Percentiles rank a stretch among this genome's conserved stretches.
These are phyloP conservation scores for Sphagnum fallax DNA, from an alignment of 228 moss, liverwort and hornwort species.

Conservation along the genomic window DNA sequence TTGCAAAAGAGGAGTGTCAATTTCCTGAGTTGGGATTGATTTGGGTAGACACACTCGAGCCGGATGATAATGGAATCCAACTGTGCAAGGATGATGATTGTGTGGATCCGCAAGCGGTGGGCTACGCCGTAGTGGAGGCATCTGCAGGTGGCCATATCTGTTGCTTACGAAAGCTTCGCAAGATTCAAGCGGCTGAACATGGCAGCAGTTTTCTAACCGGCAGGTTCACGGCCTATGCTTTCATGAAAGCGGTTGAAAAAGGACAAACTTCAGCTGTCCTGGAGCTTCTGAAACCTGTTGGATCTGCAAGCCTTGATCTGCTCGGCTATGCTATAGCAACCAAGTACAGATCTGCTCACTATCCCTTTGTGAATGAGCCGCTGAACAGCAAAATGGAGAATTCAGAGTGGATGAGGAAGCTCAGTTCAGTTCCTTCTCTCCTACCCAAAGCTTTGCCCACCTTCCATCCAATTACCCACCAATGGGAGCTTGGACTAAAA, in stretches of 20 bases:
- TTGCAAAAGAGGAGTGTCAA: constrained; percentile 9
- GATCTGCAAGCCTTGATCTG: constrained; percentile 28
- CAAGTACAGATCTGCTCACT: constrained; percentile 20
- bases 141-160: constrained; percentile 20
- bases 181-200: constrained; percentile 16
- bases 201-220: constrained; percentile 20
- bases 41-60: constrained; percentile 8
- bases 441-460: constrained; percentile 18
- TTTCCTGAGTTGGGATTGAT: constrained; percentile 10
- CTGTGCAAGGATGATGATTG: constrained; percentile 14
- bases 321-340: constrained; percentile 39
- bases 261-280: constrained; percentile 32
- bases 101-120: constrained; percentile 5
- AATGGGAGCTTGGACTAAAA: no score
- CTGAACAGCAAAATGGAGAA: constrained; percentile 4
- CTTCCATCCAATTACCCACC: neutral
- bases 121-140: constrained; percentile 29
- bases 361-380: constrained; percentile 30
- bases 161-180: constrained; percentile 27
- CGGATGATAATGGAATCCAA: constrained; percentile 5
- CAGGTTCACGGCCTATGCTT: constrained; percentile 30
- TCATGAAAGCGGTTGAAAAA: constrained; percentile 34
- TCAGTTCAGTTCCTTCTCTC: constrained; percentile 25
- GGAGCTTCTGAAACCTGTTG: constrained; percentile 34
- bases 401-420: constrained; percentile 29